Evolutionary conservation across 768 basidiomycete genomes (phyloP), one percentile per base, ranked within the genome.

Genomic region (Lanmaoa rubissima): DNA sequence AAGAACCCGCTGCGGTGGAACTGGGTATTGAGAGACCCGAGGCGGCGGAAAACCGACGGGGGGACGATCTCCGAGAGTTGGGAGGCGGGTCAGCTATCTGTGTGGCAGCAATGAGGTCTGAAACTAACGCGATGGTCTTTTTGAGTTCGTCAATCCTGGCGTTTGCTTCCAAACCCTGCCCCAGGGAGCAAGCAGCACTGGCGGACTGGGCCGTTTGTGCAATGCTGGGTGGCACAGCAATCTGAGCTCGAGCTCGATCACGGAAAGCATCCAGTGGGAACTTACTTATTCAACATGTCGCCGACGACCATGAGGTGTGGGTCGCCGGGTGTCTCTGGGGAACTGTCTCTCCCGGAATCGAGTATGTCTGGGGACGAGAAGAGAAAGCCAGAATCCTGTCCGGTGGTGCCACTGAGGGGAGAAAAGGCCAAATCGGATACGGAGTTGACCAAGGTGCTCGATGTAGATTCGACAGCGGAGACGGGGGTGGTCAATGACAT

Each of bases 171-270:
- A 74, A 58, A 48, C 76, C 76, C 59, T 81, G 78, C n/a, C 71
- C 78, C 16, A 69, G 58, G 31, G 73, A 73, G 59, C 81, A 85
- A 35, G 79, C 79, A 39, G 76, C 75, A 41, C 78, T 81, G 42
- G 83, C 85, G 43, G 82, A 81, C 51, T 79, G 76, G 39, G 85
- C 84, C 16, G 83, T 84, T 53, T 81, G 77, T 41, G 80, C 82
- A 61, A 87, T 85, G 68, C 86, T 87, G 64, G 41, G 60, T 53
- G 59, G 55, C 51, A 65, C 58, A 59, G 54, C 60, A 57, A 65
- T 55, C 58, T 60, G 42, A 66, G 66, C 38, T 56, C 31, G 40
- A 2, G 59, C 32, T 2, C 11, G 3, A 40, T 17, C 26, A 45
- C 12, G 6, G 28, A 32, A 17, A 14, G 21, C 13, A 45, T 59